Base-by-base conservation (phyloP, 192 early-diverging fungal species). In the Coemansia sp. region DNA sequence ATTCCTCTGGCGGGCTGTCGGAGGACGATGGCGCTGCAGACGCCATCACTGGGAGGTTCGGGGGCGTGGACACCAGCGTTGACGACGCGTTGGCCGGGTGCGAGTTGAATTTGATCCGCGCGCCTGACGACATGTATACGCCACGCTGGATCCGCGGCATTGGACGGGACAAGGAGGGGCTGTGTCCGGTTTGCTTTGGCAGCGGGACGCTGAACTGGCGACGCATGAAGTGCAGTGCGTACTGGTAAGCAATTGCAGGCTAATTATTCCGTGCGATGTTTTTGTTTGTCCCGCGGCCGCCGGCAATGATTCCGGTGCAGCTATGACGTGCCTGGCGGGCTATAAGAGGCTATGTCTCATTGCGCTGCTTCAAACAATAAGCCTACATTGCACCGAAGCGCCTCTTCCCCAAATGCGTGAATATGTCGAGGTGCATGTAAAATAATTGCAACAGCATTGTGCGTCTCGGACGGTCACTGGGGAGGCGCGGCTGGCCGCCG, bases 191-290 rank as follows among this genome's bases (percentile, higher is more conserved):
- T 1, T 81, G 79, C 49, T 58, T 49, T 39, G 49, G 42, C 30
- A 58, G 35, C 8, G 64, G 71, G 9, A 29, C 51, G 23, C 44
- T 60, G 12, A 62, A 55, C 12, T 79, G 77, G 77, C 62, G 58
- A 28, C 66, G 67, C 36, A 71, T 76, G 64, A 81, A 81, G 50
- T 72, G 70, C 58, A 79, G 76, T 29, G 79, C 79, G 21, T 81
- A 79, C 44, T 81, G 79, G 79, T 79, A 79, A 52, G 59, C 31
- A n/a, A 34, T 29, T 34, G 50, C 43, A 26, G 26, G 17, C 29
- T 30, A 27, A 32, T 49, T 49, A 49, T 49, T 49, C 31, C 30
- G 17, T 49, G 25, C 26, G 22, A 23, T 36, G 22, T 50, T 32
- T 12, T 50, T 50, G 20, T 49, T 45, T 45, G 12, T 36, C 5